Evolutionary conservation across 192 early-diverging fungal species (phyloP).

Genomic region (Umbelopsis ramanniana): DNA sequence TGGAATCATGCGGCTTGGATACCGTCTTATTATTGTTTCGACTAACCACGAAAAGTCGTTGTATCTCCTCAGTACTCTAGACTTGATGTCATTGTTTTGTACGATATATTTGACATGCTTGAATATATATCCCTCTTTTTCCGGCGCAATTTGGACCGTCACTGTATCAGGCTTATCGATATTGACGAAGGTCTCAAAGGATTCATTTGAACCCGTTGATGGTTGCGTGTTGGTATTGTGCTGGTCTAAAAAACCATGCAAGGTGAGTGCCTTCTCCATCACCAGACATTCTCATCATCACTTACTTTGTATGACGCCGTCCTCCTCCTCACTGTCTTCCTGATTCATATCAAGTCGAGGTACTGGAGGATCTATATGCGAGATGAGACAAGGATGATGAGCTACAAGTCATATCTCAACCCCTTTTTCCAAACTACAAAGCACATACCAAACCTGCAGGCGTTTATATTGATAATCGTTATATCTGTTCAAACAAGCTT

Average conservation of each 20-base stretch:
- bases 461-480: neutral
- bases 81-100: constrained; percentile 59
- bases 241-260: neutral
- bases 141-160: constrained; percentile 53
- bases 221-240: constrained; percentile 31
- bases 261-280: neutral
- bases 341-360: neutral
- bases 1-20: constrained; percentile 82
- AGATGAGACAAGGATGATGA: neutral
- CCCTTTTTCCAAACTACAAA: neutral
- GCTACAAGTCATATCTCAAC: neutral
- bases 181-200: neutral
- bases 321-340: neutral
- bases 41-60: constrained; percentile 92
- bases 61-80: constrained; percentile 78
- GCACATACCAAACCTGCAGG: neutral
- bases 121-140: constrained; percentile 62
- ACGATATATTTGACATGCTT: constrained; percentile 91
- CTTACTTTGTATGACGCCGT: neutral
- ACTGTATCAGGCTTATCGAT: constrained; percentile 55
- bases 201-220: constrained; percentile 50
- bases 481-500: neutral
- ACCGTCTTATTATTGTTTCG: constrained; percentile 75
- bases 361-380: constrained; percentile 3
- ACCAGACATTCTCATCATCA: neutral